A percentile compares a stretch with the other conserved stretches of the same genome.
These are phyloP conservation scores for Hypomyces perniciosus DNA, from an alignment of 2,329 filamentous ascomycete species.

Conservation along the genomic window DNA sequence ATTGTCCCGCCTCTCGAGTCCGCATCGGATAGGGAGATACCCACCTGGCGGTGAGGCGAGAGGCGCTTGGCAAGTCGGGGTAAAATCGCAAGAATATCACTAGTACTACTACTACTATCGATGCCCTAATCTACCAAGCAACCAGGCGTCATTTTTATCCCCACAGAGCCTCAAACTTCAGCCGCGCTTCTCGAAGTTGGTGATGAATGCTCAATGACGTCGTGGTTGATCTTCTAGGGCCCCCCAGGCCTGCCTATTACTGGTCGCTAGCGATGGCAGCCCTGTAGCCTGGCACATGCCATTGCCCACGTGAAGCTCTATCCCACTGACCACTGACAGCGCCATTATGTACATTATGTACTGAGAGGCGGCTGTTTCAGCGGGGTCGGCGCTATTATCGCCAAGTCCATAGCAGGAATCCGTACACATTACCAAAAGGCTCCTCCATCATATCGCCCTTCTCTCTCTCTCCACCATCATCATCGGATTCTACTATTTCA, in stretches of 20 bases:
- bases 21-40: too few relatives aligned
- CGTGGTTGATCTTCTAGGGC: background rate
- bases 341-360: background rate
- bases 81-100: too few relatives aligned
- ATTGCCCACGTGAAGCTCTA: constrained; percentile 1
- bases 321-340: background rate
- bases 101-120: too few relatives aligned
- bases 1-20: too few relatives aligned
- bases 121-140: background rate
- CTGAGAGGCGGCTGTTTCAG: background rate
- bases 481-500: constrained; percentile 1
- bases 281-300: constrained; percentile 3
- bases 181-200: background rate
- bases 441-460: background rate
- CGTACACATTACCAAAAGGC: background rate
- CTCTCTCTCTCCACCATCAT: constrained; percentile 7
- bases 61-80: too few relatives aligned
- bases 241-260: background rate
- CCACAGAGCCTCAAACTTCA: background rate
- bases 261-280: background rate
- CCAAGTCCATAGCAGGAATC: background rate
- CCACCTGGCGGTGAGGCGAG: too few relatives aligned
- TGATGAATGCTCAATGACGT: background rate
- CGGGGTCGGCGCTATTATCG: background rate
- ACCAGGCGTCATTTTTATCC: background rate